phyloP scores from a whole-genome alignment of 345 rosid species.

The Eucalyptus curtisii region DNA sequence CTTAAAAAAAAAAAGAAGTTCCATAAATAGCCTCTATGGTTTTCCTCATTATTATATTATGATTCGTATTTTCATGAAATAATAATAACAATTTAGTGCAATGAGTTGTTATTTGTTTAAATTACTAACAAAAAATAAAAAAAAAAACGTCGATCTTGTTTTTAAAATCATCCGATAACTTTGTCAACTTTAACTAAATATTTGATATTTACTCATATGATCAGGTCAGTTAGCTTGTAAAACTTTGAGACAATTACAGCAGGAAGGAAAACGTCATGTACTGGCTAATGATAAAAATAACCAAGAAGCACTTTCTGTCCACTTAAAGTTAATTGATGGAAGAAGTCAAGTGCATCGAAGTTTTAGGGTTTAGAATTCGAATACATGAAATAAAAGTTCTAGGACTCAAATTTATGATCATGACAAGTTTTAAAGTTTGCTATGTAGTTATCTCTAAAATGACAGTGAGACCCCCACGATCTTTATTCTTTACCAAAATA shows the following conservation, averaged over 20 bases:
- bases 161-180: neutral
- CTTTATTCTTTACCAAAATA: neutral
- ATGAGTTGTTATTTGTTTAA: neutral
- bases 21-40: neutral
- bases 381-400: neutral
- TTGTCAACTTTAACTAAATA: neutral
- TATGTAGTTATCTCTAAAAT: neutral
- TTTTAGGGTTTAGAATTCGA: neutral
- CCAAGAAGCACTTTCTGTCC: neutral
- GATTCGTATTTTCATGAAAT: neutral
- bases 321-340: neutral
- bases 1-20: neutral
- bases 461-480: neutral
- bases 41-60: neutral
- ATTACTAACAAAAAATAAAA: neutral
- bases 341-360: neutral
- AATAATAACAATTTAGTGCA: neutral
- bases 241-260: neutral
- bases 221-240: neutral
- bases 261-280: neutral
- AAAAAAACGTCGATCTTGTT: neutral
- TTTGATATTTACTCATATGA: neutral
- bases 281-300: neutral
- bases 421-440: neutral
- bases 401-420: neutral